Conservation (phyloP, 192 early-diverging fungal species). For the Podila minutissima region DNA sequence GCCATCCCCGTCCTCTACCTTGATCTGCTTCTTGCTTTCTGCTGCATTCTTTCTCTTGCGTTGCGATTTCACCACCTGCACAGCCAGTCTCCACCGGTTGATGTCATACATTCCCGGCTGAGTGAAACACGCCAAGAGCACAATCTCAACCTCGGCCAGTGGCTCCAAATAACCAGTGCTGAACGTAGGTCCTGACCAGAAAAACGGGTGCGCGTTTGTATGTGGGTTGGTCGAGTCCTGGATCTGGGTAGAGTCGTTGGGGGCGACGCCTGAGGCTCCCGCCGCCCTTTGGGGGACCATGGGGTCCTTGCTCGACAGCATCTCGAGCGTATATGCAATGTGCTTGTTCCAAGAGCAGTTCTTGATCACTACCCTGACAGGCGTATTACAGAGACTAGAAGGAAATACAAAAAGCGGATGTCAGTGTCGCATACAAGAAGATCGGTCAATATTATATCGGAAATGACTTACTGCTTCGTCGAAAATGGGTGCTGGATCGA, state of each 20-base stretch:
- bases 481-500: slow-evolving; percentile 57
- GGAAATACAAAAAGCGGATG: not conserved
- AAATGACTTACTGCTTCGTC: slow-evolving; percentile 51
- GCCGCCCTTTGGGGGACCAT: slow-evolving; percentile 24
- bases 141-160: slow-evolving; percentile 56
- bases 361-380: slow-evolving; percentile 64
- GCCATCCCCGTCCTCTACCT: not conserved
- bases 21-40: not conserved
- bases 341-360: slow-evolving; percentile 80
- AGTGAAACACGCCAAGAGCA: slow-evolving; percentile 65
- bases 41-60: slow-evolving; percentile 8
- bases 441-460: too few relatives aligned
- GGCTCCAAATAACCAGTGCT: slow-evolving; percentile 66
- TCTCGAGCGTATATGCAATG: slow-evolving; percentile 66
- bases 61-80: slow-evolving; percentile 50
- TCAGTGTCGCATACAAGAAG: not conserved
- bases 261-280: not conserved
- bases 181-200: slow-evolving; percentile 72
- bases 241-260: not conserved
- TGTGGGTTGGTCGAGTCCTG: slow-evolving; percentile 30
- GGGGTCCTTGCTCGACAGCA: slow-evolving; percentile 53
- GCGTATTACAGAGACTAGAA: slow-evolving; percentile 65
- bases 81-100: slow-evolving; percentile 75
- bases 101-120: slow-evolving; percentile 77
- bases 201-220: slow-evolving; percentile 53